A percentile compares a stretch with the other conserved stretches of the same genome.
These are phyloP conservation scores for Trebouxia sp. DNA, from an alignment of 139 green algal species.

Conservation along the genomic window DNA sequence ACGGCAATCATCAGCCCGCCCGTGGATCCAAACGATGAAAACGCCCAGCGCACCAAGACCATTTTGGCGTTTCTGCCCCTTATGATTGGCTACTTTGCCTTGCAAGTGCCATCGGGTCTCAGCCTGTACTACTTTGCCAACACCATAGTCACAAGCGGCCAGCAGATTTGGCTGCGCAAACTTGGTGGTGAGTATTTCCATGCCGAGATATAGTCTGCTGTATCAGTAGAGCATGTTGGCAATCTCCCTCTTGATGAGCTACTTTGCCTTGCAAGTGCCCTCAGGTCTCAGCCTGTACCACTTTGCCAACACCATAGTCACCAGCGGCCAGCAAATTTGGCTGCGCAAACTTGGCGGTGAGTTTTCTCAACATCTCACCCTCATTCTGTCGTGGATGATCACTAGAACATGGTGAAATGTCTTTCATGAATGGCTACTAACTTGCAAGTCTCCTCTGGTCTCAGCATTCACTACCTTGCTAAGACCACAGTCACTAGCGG, in stretches of 20 bases:
- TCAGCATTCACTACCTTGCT: slow-evolving; percentile 90
- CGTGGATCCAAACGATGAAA: slow-evolving; percentile 53
- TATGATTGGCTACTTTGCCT: slow-evolving; percentile 88
- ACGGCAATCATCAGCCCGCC: slow-evolving; percentile 56
- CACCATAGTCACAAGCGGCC: slow-evolving; percentile 67
- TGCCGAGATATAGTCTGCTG: no score
- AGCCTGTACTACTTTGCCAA: slow-evolving; percentile 93
- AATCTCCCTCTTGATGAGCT: slow-evolving; percentile 83
- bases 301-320: slow-evolving; percentile 84
- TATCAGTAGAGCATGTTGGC: slow-evolving; percentile 45
- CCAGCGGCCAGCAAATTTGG: slow-evolving; percentile 65
- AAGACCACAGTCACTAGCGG: slow-evolving; percentile 80
- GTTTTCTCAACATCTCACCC: background rate
- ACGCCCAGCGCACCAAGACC: slow-evolving; percentile 44
- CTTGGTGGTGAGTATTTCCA: slow-evolving; percentile 62
- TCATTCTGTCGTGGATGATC: no score
- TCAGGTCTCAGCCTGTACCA: slow-evolving; percentile 90
- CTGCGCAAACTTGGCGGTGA: slow-evolving; percentile 86
- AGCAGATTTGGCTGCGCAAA: slow-evolving; percentile 82
- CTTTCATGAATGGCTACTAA: slow-evolving; percentile 89
- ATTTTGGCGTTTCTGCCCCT: slow-evolving; percentile 71
- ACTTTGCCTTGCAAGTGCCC: slow-evolving; percentile 88
- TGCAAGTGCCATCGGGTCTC: slow-evolving; percentile 86
- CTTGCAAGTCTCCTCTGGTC: slow-evolving; percentile 83
- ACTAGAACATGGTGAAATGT: slow-evolving; percentile 45